Evolutionary conservation across 495 filamentous ascomycete species (phyloP), one percentile per base, ranked within the genome.

Genomic region (Neurospora discreta): DNA sequence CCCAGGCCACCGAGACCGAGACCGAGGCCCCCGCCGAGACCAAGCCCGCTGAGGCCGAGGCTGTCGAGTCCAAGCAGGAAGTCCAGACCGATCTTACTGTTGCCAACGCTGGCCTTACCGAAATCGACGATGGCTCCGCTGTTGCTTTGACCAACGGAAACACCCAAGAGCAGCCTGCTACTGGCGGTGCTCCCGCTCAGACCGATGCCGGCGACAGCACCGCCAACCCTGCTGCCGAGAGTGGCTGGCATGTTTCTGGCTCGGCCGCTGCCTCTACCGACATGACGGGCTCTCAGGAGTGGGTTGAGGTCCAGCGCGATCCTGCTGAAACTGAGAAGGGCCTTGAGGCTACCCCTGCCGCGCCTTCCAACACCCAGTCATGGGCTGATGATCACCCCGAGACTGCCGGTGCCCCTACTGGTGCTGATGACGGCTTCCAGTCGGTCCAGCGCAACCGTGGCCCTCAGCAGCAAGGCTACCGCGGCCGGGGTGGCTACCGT

Each of bases 271-370:
- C 83, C 16, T 77, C 80, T 44, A 84, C 80, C 74, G 78, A 84
- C 80, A 43, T 87, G 84, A 73, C 84, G 82, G 75, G 88, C 80
- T 80, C 86, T 68, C 91, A 95, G 74, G 88, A 88, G 73, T 96
- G 90, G 90, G 89, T 94, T 68, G 88, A 93, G 67, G 79, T 82
- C 6, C 78, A 81, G 79, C 91, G 91, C 71, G 81, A 85, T 77
- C 88, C 92, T 43, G 83, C 88, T 42, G 93, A 96, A 80, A 90
- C 91, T 15, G 93, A 95, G 68, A 90, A 85, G 74, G 86, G 87
- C 20, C 76, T 88, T 15, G 77, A 85, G n/a, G 87, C 88, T 11
- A 89, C 72, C 15, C 85, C 89, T 33, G 88, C 87, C 26, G 82
- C 86, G 30, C 79, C 81, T 40, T 79, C 80, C 69, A 74, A 69